Evolutionary conservation across 73 alveolate species (phyloP).

Genomic region (Loxodes magnus): DNA sequence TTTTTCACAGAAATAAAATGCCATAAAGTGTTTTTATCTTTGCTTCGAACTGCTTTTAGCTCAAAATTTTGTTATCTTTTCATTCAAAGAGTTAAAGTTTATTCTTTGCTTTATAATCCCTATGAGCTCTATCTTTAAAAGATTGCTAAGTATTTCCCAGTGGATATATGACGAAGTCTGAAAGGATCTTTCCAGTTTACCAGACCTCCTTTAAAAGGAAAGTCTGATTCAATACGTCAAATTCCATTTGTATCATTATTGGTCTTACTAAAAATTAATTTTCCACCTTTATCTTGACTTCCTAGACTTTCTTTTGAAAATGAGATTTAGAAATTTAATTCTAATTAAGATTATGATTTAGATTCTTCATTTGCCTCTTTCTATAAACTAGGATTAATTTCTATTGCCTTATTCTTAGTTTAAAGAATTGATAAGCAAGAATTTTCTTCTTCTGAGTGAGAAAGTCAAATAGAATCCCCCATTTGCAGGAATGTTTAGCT

Average conservation of each 20-base stretch:
- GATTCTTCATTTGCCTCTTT: too few species aligned
- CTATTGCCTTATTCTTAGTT: too few species aligned
- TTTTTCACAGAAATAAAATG: background rate
- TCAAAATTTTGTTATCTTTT: background rate
- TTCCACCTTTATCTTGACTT: background rate
- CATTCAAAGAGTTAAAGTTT: background rate
- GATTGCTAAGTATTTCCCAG: slow-evolving; percentile 29
- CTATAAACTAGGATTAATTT: too few species aligned
- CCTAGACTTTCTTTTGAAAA: too few species aligned
- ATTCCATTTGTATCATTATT: slow-evolving; percentile 28
- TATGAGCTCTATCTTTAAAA: background rate
- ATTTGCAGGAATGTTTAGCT: background rate
- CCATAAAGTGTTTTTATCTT: background rate
- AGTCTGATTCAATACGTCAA: slow-evolving; percentile 24
- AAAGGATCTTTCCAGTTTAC: slow-evolving; percentile 11
- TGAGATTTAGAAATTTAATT: too few species aligned
- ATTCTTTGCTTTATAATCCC: background rate
- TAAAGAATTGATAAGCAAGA: too few species aligned
- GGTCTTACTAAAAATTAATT: background rate
- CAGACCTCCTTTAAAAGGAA: slow-evolving; percentile 17
- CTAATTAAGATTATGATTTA: too few species aligned
- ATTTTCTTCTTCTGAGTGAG: slow-evolving; percentile 10
- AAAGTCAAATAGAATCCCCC: slow-evolving; percentile 10
- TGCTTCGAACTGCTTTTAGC: background rate
- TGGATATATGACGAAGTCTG: slow-evolving; percentile 21